Evolutionary conservation across 169 alveolate genomes (phyloP), one percentile per base, ranked within the genome.

Genomic region (Theileria annulata): DNA sequence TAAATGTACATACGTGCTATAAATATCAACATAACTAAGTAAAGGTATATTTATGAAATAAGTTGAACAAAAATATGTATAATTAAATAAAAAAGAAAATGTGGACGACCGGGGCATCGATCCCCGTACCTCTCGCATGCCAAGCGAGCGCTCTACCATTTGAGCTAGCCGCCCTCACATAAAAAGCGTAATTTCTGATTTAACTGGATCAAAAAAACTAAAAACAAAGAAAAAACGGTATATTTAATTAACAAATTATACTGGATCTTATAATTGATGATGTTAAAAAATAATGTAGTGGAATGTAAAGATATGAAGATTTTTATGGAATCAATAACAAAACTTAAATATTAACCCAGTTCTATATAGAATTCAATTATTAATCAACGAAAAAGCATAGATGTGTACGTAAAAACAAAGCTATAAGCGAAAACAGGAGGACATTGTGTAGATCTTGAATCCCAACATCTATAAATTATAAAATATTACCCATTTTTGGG

Each of bases 101-200:
- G 90, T 91, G 94, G 94, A 91, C 94, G 93, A 87, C 93, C 93
- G 95, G 99, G 99, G 99, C 95, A 95, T 96, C 99, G 99, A 97
- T 96, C 99, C 99, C 99, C 95, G 97, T 96, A 96, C 99, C 99
- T 97, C 99, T 96, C 99, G 99, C 99, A 96, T 96, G 99, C 99
- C 96, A 96, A 97, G 99, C 99, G 99, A 95, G 99, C 99, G 99
- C 99, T 96, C 99, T 97, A 96, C 99, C 99, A 96, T 97, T 96
- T 96, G 99, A 97, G 99, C 99, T 96, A 96, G 98, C 93, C 95
- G 96, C 98, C 98, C 97, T 77, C 49, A 12, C 68, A 2, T 17
- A 33, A 37, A 60, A n/a, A 60, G 30, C 27, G 27, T 12, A 60
- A 60, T 13, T 60, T 60, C n/a, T 23, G 69, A 13, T 27, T 60